Evolutionary conservation across 768 basidiomycete genomes (phyloP), one percentile per base, ranked within the genome.

Genomic region (Chalciporus pseudorubinellus): DNA sequence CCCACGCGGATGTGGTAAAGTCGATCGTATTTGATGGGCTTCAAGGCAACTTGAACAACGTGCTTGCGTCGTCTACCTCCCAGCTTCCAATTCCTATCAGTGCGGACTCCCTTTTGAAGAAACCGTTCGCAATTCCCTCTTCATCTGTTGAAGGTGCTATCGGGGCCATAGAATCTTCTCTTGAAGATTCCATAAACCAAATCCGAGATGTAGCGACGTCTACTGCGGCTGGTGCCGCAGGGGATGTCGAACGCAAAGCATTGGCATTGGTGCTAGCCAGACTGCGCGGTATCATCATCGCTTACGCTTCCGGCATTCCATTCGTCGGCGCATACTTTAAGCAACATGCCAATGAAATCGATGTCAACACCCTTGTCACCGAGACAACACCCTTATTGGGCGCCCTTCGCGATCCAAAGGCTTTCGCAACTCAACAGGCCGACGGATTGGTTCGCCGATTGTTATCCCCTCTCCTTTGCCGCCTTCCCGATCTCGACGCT

Each of bases 321-420:
- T 26, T 67, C 3, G 56, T 64, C 16, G 64, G 62, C 42, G 26
- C 50, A n/a, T 64, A 62, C 48, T 58, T 62, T 42, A 43, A 45
- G 14, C 52, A 43, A 39, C 52, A 41, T n/a, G 50, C 9, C 18
- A 28, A 29, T 12, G 56, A 28, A 16, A 22, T 52, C 16, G 21
- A 29, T 39, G 34, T 21, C 6, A 45, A 53, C 21, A 6, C 45
- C 0, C 8, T 44, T 6, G 46, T 45, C n/a, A 62, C 52, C 9
- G 62, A 67, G 43, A 60, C 65, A 22, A 64, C 65, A 10, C 64
- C 62, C 39, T 48, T 65, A 14, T 46, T 67, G 1, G 65, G 55
- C n/a, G 52, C 50, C 12, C 19, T 67, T 50, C 59, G 40, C 13
- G 57, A 67, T 36, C 60, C 57, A 29, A 55, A 53, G 50, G 56